These are phyloP conservation scores for Microbotryum scabiosae DNA, from an alignment of 1,284 basidiomycete species.

Conservation along the genomic window DNA sequence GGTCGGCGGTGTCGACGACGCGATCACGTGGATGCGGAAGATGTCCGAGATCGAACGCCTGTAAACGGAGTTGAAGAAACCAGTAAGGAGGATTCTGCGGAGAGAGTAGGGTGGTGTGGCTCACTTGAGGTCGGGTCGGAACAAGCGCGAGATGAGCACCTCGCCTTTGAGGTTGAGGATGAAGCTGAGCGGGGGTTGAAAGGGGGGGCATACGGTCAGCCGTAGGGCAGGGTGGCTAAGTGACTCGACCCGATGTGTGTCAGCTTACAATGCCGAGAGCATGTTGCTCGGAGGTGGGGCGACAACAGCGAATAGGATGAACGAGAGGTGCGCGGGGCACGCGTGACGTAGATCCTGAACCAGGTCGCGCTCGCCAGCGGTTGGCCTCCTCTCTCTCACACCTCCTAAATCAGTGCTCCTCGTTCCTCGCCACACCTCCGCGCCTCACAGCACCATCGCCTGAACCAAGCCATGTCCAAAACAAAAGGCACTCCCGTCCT, in stretches of 20 bases:
- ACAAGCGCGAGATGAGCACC: conserved; percentile 88
- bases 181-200: conserved; percentile 4
- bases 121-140: conserved; percentile 88
- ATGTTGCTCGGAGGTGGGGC: background rate
- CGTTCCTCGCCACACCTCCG: background rate
- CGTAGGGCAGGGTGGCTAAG: background rate
- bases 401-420: too few species aligned
- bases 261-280: conserved; percentile 1
- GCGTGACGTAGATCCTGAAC: conserved; percentile 2
- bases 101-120: conserved; percentile 32
- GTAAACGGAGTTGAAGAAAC: conserved; percentile 3
- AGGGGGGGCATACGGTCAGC: background rate
- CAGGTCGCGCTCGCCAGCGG: too few species aligned
- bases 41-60: conserved; percentile 97
- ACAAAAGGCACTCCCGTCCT: conserved; percentile 42
- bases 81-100: background rate
- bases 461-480: too few species aligned
- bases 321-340: background rate
- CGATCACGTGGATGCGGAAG: conserved; percentile 91
- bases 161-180: conserved; percentile 42
- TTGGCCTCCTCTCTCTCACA: too few species aligned
- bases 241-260: background rate
- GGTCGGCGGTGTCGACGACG: conserved; percentile 63
- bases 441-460: too few species aligned
- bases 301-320: background rate